Percentiles rank a stretch among this genome's conserved stretches.
These are phyloP conservation scores for Rubroshorea leprosula DNA, from an alignment of 345 rosid genomes.

Conservation along the genomic window DNA sequence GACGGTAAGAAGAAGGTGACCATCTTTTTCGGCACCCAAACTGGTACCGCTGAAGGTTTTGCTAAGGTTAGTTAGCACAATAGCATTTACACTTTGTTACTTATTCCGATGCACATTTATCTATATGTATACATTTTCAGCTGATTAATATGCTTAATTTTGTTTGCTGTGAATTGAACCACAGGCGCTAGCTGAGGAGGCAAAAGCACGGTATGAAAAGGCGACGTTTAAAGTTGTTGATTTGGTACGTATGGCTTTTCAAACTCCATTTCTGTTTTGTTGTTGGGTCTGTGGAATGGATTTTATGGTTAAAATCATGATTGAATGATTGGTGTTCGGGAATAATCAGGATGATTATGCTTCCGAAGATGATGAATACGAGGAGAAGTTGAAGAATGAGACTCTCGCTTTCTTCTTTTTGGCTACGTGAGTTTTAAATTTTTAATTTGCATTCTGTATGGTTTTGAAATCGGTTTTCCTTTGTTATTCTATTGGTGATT, in stretches of 20 bases:
- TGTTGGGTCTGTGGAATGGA: too few relatives aligned
- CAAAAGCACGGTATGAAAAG: constrained; percentile 76
- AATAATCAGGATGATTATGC: constrained; percentile 82
- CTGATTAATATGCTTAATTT: not conserved
- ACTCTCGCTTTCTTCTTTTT: constrained; percentile 71
- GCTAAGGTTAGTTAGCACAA: constrained; percentile 62
- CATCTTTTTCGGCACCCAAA: constrained; percentile 88
- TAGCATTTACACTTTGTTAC: not conserved
- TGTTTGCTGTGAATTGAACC: not conserved
- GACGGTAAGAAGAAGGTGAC: constrained; percentile 76
- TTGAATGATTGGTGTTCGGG: constrained; percentile 7
- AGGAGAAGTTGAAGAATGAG: constrained; percentile 86
- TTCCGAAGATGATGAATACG: constrained; percentile 87
- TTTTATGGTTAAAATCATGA: not conserved
- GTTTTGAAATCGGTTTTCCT: not conserved
- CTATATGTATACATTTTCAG: not conserved
- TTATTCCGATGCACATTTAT: not conserved
- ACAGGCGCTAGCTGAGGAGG: constrained; percentile 78
- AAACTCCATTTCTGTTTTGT: not conserved
- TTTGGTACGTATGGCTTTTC: constrained; percentile 43
- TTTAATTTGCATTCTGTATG: not conserved
- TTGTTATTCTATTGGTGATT: too few relatives aligned
- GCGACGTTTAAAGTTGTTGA: constrained; percentile 73
- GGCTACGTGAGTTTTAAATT: constrained; percentile 66
- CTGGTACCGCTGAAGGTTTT: constrained; percentile 96